Conservation (phyloP, 495 filamentous ascomycete species). For the Cladorrhinum samala region DNA sequence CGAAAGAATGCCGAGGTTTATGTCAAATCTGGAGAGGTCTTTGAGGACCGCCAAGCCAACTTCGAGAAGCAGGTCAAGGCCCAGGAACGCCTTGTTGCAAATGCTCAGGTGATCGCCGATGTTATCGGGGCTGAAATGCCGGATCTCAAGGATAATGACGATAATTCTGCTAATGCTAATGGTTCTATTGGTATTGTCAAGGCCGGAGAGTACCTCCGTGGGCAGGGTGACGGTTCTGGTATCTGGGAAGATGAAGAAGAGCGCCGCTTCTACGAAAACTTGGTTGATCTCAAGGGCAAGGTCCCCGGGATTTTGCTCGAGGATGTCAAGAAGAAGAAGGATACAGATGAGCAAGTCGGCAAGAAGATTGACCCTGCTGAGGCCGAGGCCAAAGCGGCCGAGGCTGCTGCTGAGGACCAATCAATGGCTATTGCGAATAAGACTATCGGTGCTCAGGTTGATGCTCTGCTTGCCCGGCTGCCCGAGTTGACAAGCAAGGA, state of each 20-base stretch:
- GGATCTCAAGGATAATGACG: conserved; percentile 75
- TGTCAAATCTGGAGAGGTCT: conserved; percentile 96
- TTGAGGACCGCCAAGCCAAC: conserved; percentile 93
- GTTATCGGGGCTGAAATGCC: conserved; percentile 91
- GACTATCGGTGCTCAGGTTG: conserved; percentile 94
- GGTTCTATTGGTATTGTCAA: conserved; percentile 89
- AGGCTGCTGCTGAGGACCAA: conserved; percentile 62
- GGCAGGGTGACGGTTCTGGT: conserved; percentile 84
- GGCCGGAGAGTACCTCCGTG: conserved; percentile 85
- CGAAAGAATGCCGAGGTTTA: conserved; percentile 97
- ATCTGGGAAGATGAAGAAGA: conserved; percentile 99
- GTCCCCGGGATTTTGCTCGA: conserved; percentile 91
- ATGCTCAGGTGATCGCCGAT: conserved; percentile 88
- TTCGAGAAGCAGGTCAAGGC: conserved; percentile 89
- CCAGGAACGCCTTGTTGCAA: conserved; percentile 83
- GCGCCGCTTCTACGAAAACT: conserved; percentile 93
- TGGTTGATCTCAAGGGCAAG: conserved; percentile 90
- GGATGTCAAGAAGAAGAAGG: conserved; percentile 95
- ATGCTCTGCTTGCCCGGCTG: conserved; percentile 78
- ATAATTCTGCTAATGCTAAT: conserved; percentile 53
- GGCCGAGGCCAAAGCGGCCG: conserved; percentile 42
- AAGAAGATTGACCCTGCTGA: conserved; percentile 48
- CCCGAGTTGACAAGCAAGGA: conserved; percentile 90
- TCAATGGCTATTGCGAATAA: conserved; percentile 95
- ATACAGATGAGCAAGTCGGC: conserved; percentile 57